phyloP scores from a whole-genome alignment of 345 rosid genomes.

The Populus euphratica region DNA sequence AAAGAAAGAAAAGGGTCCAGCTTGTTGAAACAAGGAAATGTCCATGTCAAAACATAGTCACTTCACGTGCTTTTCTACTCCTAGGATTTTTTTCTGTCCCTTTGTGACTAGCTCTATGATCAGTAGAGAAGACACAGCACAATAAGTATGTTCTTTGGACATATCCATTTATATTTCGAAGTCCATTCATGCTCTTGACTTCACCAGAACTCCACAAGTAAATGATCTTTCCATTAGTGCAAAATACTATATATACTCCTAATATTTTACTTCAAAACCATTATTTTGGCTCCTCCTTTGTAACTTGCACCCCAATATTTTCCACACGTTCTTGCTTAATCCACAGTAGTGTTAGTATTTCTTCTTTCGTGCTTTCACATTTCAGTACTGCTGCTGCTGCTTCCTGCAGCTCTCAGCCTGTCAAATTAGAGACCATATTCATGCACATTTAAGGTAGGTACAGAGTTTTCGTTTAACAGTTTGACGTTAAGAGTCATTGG shows the following conservation, averaged over 20 bases:
- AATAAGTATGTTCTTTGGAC: constrained; percentile 18
- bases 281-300: not conserved
- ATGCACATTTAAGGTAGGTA: not conserved
- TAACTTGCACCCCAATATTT: not conserved
- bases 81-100: constrained; percentile 16
- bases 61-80: not conserved
- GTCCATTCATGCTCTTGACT: constrained; percentile 5
- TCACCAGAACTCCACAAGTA: not conserved
- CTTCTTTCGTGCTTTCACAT: not conserved
- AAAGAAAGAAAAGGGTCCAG: not conserved
- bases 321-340: not conserved
- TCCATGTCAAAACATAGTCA: constrained; percentile 13
- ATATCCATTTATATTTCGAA: not conserved
- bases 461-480: not conserved
- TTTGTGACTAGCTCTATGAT: constrained; percentile 2
- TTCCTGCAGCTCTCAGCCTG: not conserved
- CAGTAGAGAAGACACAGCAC: not conserved
- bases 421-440: not conserved
- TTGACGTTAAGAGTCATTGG: not conserved
- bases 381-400: not conserved
- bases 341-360: not conserved
- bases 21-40: not conserved
- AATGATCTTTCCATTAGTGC: not conserved
- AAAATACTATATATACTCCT: not conserved
- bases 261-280: not conserved